Base-by-base conservation (phyloP, 768 basidiomycete species). In the Pulveroboletus sp. region DNA sequence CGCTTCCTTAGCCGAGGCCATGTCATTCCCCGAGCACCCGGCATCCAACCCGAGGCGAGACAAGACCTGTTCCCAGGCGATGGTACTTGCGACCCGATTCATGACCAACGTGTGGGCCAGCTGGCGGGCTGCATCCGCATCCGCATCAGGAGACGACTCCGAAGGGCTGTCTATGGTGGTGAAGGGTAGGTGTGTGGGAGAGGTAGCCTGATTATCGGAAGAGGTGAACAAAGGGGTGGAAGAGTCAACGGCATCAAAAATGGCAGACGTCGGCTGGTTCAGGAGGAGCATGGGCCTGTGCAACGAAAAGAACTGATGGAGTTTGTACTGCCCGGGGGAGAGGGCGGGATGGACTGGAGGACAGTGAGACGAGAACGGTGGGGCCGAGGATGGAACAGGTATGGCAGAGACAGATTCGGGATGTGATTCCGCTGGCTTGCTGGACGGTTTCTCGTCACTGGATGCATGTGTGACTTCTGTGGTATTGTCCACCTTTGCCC, bases 231-330 rank as follows among this genome's bases (percentile, higher is more conserved):
- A 44, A n/a, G 63, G 47, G 5, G 49, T n/a, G 19, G 55, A 52
- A 36, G 51, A n/a, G 32, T 59, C 53, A 9, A 43, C 33, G 12
- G 71, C 53, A 34, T 76, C 74, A 50, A 79, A 77, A 48, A 90
- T 72, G 48, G 82, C 69, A 9, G 80, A 71, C 0, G 81, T 57
- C 0, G 88, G 82, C 52, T 84, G 78, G 24, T 77, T 70, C 36
- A 91, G 74, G 32, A 87, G 78, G 19, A 91, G 78, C 2, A 92
- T 74, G 1, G 90, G 90, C 12, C 90, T 79, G 59, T 92, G 84
- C 27, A 90, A 72, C 3, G 90, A 80, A 70, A 93, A 92, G 69
- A 93, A 92, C 45, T 87, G 85, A 62, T 91, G 88, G 11, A 90
- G 76, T 60, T 83, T 86, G 67, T 87, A 82, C 56, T 87, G 87